These are phyloP conservation scores for Microbotryum intermedium DNA, from an alignment of 1,284 basidiomycete species.

Conservation along the genomic window DNA sequence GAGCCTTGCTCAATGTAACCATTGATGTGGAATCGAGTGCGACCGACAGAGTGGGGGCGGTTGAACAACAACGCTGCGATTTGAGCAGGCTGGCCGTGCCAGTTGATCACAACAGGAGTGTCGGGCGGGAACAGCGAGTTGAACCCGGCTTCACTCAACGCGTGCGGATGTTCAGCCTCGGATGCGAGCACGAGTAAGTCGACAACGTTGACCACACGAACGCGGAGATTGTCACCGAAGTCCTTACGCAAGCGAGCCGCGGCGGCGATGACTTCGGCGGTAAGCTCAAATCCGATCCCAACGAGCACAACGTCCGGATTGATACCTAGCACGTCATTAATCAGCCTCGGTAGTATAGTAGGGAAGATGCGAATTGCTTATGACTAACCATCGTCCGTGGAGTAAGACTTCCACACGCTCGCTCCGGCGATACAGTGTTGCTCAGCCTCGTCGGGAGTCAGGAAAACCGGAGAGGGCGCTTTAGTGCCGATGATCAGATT, in stretches of 20 bases:
- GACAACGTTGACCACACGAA: conserved; percentile 37
- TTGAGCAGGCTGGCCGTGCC: conserved; percentile 38
- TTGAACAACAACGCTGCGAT: conserved; percentile 38
- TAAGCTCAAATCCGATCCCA: conserved; percentile 45
- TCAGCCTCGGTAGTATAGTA: conserved; percentile 40
- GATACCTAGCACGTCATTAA: conserved; percentile 42
- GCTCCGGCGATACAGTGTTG: conserved; percentile 39
- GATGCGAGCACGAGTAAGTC: conserved; percentile 67
- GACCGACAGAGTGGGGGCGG: conserved; percentile 39
- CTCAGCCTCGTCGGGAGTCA: conserved; percentile 41
- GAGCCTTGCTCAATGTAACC: conserved; percentile 45
- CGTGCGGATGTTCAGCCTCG: conserved; percentile 64
- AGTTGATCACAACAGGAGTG: conserved; percentile 54
- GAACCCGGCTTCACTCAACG: conserved; percentile 55
- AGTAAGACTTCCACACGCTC: conserved; percentile 40
- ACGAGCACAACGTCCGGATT: conserved; percentile 46
- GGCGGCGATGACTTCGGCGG: conserved; percentile 43
- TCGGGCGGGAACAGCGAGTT: conserved; percentile 35
- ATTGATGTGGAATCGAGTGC: conserved; percentile 40
- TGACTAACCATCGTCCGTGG: no score
- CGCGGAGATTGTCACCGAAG: conserved; percentile 34
- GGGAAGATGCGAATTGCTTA: no score
- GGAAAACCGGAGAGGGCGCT: conserved; percentile 35
- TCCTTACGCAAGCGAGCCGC: conserved; percentile 35
- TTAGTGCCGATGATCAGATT: conserved; percentile 81